A percentile compares a stretch with the other conserved stretches of the same genome.
Evolutionary conservation across 2,329 filamentous ascomycete species (phyloP).

Genomic region (Botrytis squamosa): DNA sequence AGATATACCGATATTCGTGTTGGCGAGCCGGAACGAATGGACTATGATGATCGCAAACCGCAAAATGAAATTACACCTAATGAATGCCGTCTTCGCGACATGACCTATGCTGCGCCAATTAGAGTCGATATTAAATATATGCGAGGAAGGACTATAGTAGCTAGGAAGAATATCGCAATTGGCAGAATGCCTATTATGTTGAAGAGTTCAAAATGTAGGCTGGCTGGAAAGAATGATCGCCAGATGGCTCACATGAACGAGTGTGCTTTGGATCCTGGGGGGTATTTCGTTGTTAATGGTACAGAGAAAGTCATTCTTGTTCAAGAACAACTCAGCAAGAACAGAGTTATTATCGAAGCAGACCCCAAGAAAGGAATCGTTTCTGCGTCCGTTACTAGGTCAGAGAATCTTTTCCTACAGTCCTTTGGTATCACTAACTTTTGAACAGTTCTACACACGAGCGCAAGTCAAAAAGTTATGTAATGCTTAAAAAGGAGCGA

Average conservation of each 20-base stretch:
- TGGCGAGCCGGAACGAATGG: slow-evolving; percentile 74
- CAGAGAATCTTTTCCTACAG: slow-evolving; percentile 29
- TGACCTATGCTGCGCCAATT: slow-evolving; percentile 97
- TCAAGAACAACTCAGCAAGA: slow-evolving; percentile 98
- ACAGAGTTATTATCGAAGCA: slow-evolving; percentile 94
- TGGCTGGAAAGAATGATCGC: slow-evolving; percentile 77
- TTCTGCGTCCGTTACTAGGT: slow-evolving; percentile 84
- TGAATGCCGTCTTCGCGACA: slow-evolving; percentile 92
- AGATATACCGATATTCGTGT: slow-evolving; percentile 85
- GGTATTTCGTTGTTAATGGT: slow-evolving; percentile 96
- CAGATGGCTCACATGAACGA: slow-evolving; percentile 93
- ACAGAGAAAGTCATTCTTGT: slow-evolving; percentile 99
- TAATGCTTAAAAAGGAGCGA: slow-evolving; percentile 88
- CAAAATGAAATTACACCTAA: slow-evolving; percentile 83
- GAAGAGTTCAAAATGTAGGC: slow-evolving; percentile 87
- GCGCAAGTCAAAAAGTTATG: slow-evolving; percentile 96
- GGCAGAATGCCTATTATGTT: slow-evolving; percentile 96
- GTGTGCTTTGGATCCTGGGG: slow-evolving; percentile 91
- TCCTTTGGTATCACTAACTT: slow-evolving; percentile 22
- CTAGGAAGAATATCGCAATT: slow-evolving; percentile 74
- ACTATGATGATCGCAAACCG: slow-evolving; percentile 69
- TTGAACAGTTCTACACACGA: slow-evolving; percentile 83
- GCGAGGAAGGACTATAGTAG: slow-evolving; percentile 72
- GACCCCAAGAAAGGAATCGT: slow-evolving; percentile 90
- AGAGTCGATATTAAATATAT: slow-evolving; percentile 90